Evolutionary conservation across 2,329 filamentous ascomycete genomes (phyloP).

Genomic region (Alternaria novae-zelandiae): DNA sequence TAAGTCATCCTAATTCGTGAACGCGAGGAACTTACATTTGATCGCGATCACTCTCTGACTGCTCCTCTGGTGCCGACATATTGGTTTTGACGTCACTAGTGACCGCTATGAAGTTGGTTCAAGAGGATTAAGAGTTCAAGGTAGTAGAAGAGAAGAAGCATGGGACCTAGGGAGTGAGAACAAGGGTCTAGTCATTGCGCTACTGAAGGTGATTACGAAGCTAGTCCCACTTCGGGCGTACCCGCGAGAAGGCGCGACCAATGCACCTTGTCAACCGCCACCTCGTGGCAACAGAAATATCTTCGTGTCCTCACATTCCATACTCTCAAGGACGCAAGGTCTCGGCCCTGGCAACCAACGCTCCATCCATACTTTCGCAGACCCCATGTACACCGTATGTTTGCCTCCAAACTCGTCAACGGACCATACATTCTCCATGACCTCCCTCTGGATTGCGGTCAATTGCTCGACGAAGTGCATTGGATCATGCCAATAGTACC

Average conservation of each 20-base stretch:
- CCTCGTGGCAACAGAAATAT: not conserved
- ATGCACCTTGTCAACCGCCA: not conserved
- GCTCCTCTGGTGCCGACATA: not conserved
- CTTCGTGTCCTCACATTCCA: not conserved
- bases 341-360: too few relatives aligned
- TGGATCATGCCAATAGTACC: not conserved
- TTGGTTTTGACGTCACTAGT: accelerated
- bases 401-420: too few relatives aligned
- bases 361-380: too few relatives aligned
- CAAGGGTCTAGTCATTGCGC: not conserved
- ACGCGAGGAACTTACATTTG: not conserved
- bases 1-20: not conserved
- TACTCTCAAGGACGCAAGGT: too few relatives aligned
- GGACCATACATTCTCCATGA: not conserved
- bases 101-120: not conserved
- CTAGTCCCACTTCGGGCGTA: not conserved
- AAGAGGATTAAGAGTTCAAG: too few relatives aligned
- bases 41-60: not conserved
- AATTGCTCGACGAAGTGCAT: not conserved
- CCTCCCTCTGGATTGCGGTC: not conserved
- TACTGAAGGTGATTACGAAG: not conserved
- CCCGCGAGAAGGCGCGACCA: not conserved
- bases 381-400: too few relatives aligned
- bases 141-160: not conserved
- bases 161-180: too few relatives aligned